Conservation (phyloP, 108 stramenopile genomes). For the Pseudonitzschia pungens region DNA sequence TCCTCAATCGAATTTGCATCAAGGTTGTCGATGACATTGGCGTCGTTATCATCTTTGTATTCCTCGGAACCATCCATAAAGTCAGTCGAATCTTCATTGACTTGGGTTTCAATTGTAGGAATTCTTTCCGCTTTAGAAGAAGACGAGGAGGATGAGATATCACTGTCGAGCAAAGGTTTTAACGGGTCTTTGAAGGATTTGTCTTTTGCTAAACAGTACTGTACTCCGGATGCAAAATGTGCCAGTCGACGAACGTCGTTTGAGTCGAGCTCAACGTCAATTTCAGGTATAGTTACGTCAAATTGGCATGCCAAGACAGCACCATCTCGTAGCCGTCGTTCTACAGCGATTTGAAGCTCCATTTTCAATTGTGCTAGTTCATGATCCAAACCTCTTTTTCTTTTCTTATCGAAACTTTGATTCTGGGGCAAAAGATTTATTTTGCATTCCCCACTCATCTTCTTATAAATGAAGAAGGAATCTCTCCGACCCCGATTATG, state of each 20-base stretch:
- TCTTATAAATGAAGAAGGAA: slow-evolving; percentile 65
- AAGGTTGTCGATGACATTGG: not conserved
- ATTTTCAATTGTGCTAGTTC: slow-evolving; percentile 28
- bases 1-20: slow-evolving; percentile 11
- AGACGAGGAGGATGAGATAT: not conserved
- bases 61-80: slow-evolving; percentile 11
- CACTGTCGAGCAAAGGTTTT: slow-evolving; percentile 10
- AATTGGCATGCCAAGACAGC: slow-evolving; percentile 59
- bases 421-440: slow-evolving; percentile 26
- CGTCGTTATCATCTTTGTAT: slow-evolving; percentile 3
- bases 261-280: slow-evolving; percentile 52
- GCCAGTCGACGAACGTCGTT: slow-evolving; percentile 34
- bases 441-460: slow-evolving; percentile 38
- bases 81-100: too few relatives aligned
- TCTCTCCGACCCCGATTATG: slow-evolving; percentile 57
- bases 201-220: slow-evolving; percentile 70
- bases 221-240: slow-evolving; percentile 33
- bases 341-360: slow-evolving; percentile 63
- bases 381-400: not conserved
- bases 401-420: not conserved
- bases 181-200: slow-evolving; percentile 77
- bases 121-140: not conserved
- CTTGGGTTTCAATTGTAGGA: not conserved
- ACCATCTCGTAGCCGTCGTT: slow-evolving; percentile 65
- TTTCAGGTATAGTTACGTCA: slow-evolving; percentile 55